These are phyloP conservation scores for Phytophthora podocarpi DNA, from an alignment of 352 stramenopile species.

Conservation along the genomic window DNA sequence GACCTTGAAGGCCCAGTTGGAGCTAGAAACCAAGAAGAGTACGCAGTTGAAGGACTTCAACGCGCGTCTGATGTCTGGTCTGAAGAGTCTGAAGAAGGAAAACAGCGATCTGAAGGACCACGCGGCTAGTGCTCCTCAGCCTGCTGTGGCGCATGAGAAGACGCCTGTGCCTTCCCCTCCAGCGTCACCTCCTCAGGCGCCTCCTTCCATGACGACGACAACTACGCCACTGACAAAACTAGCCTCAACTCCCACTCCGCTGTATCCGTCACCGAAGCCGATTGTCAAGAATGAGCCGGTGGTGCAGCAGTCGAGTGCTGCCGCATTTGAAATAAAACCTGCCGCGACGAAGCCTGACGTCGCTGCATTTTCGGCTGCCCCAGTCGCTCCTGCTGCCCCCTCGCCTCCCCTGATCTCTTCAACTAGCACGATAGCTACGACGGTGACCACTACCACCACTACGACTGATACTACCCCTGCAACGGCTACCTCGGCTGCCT, in stretches of 20 bases:
- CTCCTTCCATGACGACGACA: slow-evolving; percentile 17
- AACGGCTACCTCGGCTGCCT: slow-evolving; percentile 5
- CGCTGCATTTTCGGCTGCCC: slow-evolving; percentile 5
- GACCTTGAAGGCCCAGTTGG: slow-evolving; percentile 58
- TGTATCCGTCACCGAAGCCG: slow-evolving; percentile 30
- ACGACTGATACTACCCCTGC: slow-evolving; percentile 7
- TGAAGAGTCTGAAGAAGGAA: slow-evolving; percentile 79
- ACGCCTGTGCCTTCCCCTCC: slow-evolving; percentile 24
- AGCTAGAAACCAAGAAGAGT: slow-evolving; percentile 70
- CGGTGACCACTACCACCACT: slow-evolving; percentile 18
- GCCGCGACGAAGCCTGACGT: slow-evolving; percentile 6
- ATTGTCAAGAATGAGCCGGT: slow-evolving; percentile 18
- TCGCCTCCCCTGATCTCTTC: slow-evolving; percentile 17
- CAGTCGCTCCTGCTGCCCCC: slow-evolving; percentile 9
- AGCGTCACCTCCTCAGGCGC: slow-evolving; percentile 13
- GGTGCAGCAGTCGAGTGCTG: slow-evolving; percentile 8
- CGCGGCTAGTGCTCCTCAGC: slow-evolving; percentile 17
- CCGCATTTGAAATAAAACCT: slow-evolving; percentile 21
- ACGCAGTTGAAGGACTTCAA: slow-evolving; percentile 81
- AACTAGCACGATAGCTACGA: slow-evolving; percentile 17
- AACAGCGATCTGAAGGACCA: slow-evolving; percentile 76
- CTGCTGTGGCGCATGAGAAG: slow-evolving; percentile 22
- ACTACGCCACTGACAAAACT: slow-evolving; percentile 20
- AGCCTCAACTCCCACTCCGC: slow-evolving; percentile 9
- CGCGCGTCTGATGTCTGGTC: slow-evolving; percentile 59